Evolutionary conservation across 495 filamentous ascomycete species (phyloP), one percentile per base, ranked within the genome.

Genomic region (Articulospora tetracladia): DNA sequence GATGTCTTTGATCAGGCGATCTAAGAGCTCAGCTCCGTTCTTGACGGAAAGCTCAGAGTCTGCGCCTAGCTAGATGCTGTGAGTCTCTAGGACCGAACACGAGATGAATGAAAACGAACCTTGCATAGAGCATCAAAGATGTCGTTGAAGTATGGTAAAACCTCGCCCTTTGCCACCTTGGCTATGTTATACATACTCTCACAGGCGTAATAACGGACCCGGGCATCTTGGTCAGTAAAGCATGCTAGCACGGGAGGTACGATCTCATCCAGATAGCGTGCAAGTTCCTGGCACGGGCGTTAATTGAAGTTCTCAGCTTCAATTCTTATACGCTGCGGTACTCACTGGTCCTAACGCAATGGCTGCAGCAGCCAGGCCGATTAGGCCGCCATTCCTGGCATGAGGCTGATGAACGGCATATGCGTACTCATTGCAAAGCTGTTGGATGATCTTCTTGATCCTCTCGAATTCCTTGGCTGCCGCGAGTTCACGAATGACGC

Each of bases 151-250:
- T 96, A 98, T 22, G 92, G 80, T 61, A 98, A 71, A 28, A 96
- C 94, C 71, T 99, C 95, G 47, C 95, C 95, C 72, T 99, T 99
- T 23, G 95, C 94, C 10, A 98, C 94, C 76, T 98, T 98, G 62
- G 95, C 92, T 68, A 99, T 98, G 68, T 99, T 99, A 72, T 99
- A 99, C 95, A 99, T 99, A 74, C 92, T 94, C 81, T 99, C 95
- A 75, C 95, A 99, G 49, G 95, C 95, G 73, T 99, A 99, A 71
- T 99, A 99, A 55, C 95, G 86, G 19, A 99, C 95, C 53, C 95
- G 82, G 22, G 95, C 95, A 87, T 99, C 95, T 77, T 98, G 94
- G 66, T 99, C 95, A 22, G 88, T 87, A 71, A 99, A 99, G 77
- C 95, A 99, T 51, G 95, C 95, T n/a, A 99, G 81, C 4, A 99